A percentile compares a stretch with the other conserved stretches of the same genome.
Evolutionary conservation across 2,329 filamentous ascomycete genomes (phyloP).

Genomic region (Aspergillus ruber): DNA sequence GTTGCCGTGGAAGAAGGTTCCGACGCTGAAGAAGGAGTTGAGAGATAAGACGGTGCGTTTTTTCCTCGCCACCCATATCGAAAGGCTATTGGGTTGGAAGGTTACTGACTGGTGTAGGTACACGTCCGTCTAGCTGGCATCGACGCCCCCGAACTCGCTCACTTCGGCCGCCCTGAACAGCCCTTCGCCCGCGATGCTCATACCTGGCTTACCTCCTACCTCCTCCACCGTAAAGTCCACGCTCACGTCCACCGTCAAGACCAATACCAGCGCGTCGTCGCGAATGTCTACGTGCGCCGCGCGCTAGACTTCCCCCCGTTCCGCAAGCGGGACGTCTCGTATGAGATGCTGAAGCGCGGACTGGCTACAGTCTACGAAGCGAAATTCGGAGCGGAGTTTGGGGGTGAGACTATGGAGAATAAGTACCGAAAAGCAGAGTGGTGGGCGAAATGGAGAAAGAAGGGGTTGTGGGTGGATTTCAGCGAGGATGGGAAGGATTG

Average conservation of each 20-base stretch:
- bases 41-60: constrained; percentile 67
- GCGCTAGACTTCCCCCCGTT: constrained; percentile 34
- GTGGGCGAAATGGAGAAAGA: constrained; percentile 57
- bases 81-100: not conserved
- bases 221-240: constrained; percentile 67
- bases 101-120: constrained; percentile 45
- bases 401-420: constrained; percentile 52
- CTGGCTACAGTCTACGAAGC: constrained; percentile 91
- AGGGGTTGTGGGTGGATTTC: constrained; percentile 65
- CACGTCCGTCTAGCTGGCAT: constrained; percentile 83
- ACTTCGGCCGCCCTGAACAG: constrained; percentile 85
- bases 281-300: constrained; percentile 69
- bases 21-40: constrained; percentile 60
- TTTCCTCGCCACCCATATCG: no score
- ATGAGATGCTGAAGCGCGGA: constrained; percentile 81
- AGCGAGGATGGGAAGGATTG: constrained; percentile 51
- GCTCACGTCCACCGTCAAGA: constrained; percentile 78
- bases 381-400: constrained; percentile 84
- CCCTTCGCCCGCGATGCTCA: constrained; percentile 77
- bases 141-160: constrained; percentile 86
- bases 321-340: constrained; percentile 70
- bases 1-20: constrained; percentile 66
- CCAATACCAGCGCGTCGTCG: constrained; percentile 88
- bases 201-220: constrained; percentile 67
- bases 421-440: constrained; percentile 43